Base-by-base conservation (phyloP, 2,329 filamentous ascomycete species). In the Fusarium piperis region DNA sequence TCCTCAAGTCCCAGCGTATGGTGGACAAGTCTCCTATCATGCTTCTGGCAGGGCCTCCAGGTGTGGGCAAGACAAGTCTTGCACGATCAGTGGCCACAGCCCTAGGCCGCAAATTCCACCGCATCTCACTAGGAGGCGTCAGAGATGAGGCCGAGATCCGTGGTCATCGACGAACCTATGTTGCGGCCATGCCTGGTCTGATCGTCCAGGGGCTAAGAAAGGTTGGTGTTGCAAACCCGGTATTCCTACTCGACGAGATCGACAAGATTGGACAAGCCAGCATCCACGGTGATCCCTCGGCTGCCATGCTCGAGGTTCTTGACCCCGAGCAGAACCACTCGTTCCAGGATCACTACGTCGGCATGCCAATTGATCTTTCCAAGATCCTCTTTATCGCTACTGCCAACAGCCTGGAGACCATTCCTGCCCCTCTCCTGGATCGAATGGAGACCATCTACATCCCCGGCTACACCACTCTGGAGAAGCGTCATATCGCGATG, bases 361-460 rank as follows among this genome's bases (percentile, higher is more conserved):
- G 95, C 77, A 94, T 98, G 70, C 95, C 96, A 0, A 94, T 98
- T 73, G 96, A 99, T 79, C 87, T 99, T 20, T 97, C 94, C 83
- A 98, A 97, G 82, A 94, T 99, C 23, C 87, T 99, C 12, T 99
- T 99, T 83, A 97, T 99, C 77, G 96, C 96, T 8, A 99, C 96
- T 0, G 96, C 96, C 51, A 99, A 99, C 82, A 94, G 90, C 11
- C 87, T 98, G 26, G 95, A 98, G 77, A 98, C 95, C 1, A 99
- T 99, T 60, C 95, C 96, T 3, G 87, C 94, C n/a, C 95, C 96
- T 18, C 85, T 99, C 3, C 87, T 99, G 13, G 96, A 99, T 82
- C 92, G 96, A 65, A 98, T 99, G 95, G 96, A 99, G 83, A 97
- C 92, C 8, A 97, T 99, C 61, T 89, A 93, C 72, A 89, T 99